Evolutionary conservation across 2,329 filamentous ascomycete species (phyloP).

Genomic region (Sclerotinia sclerotiorum): DNA sequence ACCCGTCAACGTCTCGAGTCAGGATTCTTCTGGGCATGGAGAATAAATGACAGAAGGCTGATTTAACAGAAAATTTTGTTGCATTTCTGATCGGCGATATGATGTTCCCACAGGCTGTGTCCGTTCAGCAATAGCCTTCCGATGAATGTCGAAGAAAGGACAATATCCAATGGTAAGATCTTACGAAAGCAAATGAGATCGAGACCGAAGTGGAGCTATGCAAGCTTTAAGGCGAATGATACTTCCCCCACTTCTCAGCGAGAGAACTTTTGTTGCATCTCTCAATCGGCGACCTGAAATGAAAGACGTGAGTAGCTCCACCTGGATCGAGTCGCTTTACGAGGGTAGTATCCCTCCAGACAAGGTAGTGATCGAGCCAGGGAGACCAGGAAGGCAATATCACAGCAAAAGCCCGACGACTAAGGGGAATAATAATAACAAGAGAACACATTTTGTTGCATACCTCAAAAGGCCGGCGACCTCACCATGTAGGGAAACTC

Average conservation of each 20-base stretch:
- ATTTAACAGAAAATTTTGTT: neutral
- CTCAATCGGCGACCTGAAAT: constrained; percentile 15
- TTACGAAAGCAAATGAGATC: neutral
- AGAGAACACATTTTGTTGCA: neutral
- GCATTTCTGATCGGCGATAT: neutral
- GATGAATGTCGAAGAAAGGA: neutral
- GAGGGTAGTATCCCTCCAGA: too few relatives aligned
- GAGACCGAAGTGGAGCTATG: neutral
- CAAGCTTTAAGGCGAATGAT: neutral
- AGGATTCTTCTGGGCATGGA: neutral
- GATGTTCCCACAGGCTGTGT: neutral
- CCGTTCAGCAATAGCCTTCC: neutral
- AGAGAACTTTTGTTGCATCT: neutral
- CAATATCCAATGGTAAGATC: neutral
- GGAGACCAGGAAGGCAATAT: neutral
- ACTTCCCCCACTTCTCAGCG: neutral
- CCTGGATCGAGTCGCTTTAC: neutral
- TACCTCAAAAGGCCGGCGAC: neutral
- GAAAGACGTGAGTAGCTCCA: neutral
- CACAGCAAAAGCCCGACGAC: too few relatives aligned
- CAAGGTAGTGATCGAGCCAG: neutral
- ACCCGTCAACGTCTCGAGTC: neutral
- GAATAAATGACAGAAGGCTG: neutral
- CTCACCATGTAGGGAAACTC: neutral
- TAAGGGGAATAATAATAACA: neutral